Base-by-base conservation (phyloP, 805 yeast species). In the Yamadazyma akitaensis region DNA sequence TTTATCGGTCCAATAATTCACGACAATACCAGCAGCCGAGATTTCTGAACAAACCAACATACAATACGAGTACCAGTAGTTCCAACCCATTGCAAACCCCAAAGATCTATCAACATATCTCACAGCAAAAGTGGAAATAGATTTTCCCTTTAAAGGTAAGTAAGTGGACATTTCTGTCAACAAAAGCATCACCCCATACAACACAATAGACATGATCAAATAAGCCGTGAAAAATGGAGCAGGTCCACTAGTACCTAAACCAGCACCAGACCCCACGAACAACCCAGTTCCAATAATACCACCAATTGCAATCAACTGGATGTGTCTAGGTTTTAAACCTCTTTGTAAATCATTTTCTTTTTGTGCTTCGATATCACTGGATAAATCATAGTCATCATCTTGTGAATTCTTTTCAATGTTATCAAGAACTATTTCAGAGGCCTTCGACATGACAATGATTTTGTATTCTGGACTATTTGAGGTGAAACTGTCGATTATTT, bases 241-340 rank as follows among this genome's bases (percentile, higher is more conserved):
- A 6, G 72, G 69, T n/a, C 72, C 71, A 40, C 72, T 68, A 17
- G 59, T 48, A n/a, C 53, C 40, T 44, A 68, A 55, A 2, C 68
- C 65, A 26, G 57, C 53, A 32, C 73, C 73, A 11, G 70, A 60
- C 31, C 72, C 72, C 26, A 68, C 63, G 41, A 68, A 67, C 39
- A 82, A 67, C 56, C 88, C 88, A 5, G 94, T 84, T 59, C 96
- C 96, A 49, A 88, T 84, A 43, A 92, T 84, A 45, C 95, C 91
- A 50, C 94, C 94, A 48, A 88, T 74, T 37, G 95, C 89, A 59
- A 88, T 85, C 81, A 87, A 80, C 49, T 81, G 76, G 50, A 84
- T 77, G 54, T 85, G 91, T 58, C 73, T 65, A 37, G 68, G 56
- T 53, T 68, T 68, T 51, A 71, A 64, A 6, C 70, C 63, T 52